Percentiles rank a stretch among this genome's conserved stretches.
Conservation (phyloP, 371 early-diverging fungal genomes). For the Dipsacomyces acuminosporus region DNA sequence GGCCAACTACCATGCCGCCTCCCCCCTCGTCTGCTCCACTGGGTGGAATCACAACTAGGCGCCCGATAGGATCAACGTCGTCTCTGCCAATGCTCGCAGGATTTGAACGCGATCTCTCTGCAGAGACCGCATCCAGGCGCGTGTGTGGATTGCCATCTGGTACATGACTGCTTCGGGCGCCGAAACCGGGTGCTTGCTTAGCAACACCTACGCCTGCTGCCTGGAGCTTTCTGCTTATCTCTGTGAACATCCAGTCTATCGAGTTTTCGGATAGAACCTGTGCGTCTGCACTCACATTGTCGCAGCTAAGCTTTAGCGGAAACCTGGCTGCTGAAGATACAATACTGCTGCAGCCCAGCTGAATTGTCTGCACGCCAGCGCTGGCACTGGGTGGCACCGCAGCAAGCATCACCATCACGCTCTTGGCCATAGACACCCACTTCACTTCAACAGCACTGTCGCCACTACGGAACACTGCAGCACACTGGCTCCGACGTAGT, state of each 20-base stretch:
- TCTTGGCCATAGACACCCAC: constrained; percentile 18
- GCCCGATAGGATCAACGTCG: constrained; percentile 36
- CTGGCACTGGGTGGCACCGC: neutral
- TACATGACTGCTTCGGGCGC: neutral
- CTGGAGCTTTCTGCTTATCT: too few species aligned
- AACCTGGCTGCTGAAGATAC: constrained; percentile 10
- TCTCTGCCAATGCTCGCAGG: constrained; percentile 24
- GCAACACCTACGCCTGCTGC: too few species aligned
- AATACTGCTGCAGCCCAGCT: constrained; percentile 4
- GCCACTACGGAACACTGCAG: constrained; percentile 1
- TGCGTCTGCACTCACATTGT: too few species aligned
- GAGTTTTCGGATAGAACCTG: too few species aligned
- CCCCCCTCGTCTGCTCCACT: constrained; percentile 50
- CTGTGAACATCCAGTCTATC: too few species aligned
- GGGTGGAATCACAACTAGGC: constrained; percentile 7
- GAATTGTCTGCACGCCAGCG: constrained; percentile 1
- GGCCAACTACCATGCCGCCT: constrained; percentile 84
- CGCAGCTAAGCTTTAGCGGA: constrained; percentile 1
- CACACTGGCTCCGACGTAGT: constrained; percentile 14
- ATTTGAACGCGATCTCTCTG: neutral
- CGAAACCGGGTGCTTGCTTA: too few species aligned
- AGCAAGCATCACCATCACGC: constrained; percentile 20
- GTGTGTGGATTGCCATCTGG: neutral
- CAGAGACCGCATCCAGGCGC: neutral
- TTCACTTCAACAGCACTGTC: constrained; percentile 8